Evolutionary conservation across 371 early-diverging fungal species (phyloP), one percentile per base, ranked within the genome.

Genomic region (Mucor ambiguus): DNA sequence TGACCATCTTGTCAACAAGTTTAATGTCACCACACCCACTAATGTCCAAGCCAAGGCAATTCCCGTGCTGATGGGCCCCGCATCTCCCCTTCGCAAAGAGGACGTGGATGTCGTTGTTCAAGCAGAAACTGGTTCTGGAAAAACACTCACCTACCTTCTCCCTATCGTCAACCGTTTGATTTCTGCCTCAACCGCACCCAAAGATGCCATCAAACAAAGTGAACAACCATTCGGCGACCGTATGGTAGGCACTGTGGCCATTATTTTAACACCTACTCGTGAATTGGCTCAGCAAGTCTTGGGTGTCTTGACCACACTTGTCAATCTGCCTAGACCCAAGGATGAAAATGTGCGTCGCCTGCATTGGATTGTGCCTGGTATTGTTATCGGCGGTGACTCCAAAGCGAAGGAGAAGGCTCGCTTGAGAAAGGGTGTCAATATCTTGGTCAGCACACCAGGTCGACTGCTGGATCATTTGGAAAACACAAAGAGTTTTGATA

Each of bases 51-150:
- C 84, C n/a, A 85, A 87, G 32, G 87, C 92, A 7, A 79, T 92
- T 46, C 88, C 89, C 7, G 67, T 87, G 7, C 66, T 91, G 28
- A 66, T 89, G 1, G 87, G 86, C 46, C 87, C 87, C 37, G 68
- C 76, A 26, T 60, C 64, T 30, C 68, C 65, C 18, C 75, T 73
- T 30, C 67, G 55, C 64, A 67, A 68, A 49, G 66, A 80, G 38
- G 88, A 89, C 64, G 73, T 81, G 0, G 98, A 98, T 82, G 87
- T 93, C 14, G 89, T 98, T 30, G 89, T 98, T 33, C 95, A 97
- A 72, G 95, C 99, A 1, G 92, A 95, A 66, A 99, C 99, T 8
- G 99, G 99, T 38, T 96, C 97, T 10, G 99, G 99, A 37, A 99
- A 99, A 76, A 99, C 99, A 0, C 82, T 98, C 30, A 89, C 99